Evolutionary conservation across 1,284 basidiomycete genomes (phyloP), one percentile per base, ranked within the genome.

Genomic region (Microbotryum violaceum): DNA sequence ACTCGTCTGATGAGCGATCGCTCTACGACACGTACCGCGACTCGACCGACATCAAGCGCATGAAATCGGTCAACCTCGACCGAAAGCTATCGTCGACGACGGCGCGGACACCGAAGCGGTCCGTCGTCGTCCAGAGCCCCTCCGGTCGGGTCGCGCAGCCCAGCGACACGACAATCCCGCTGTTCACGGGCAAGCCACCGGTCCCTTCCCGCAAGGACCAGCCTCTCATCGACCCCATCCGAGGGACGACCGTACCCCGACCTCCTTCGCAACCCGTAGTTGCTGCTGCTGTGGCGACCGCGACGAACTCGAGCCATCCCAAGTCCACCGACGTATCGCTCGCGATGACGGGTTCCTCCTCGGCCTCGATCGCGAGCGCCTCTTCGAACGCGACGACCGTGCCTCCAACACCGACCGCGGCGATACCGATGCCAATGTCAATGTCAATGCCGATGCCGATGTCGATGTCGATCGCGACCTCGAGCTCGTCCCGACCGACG

Each of bases 51-150:
- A 89, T 96, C 74, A 91, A 94, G 82, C 85, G 89, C 42, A 88
- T 96, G 83, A 96, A 92, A 77, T 80, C 80, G 18, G 88, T 91
- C 49, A 89, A 92, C 73, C 81, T 99, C 23, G 91, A 97, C 76
- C 87, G 96, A 61, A 97, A 97, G 76, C 79, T 93, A 55, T 79
- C 78, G 1, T 94, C 92, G 46, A 91, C 89, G 56, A 92, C 91
- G 14, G 91, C 93, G 18, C 85, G 87, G 53, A 75, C 96, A 65
- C 91, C 96, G 6, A 93, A 91, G 75, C 86, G 91, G 49, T 97
- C 93, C 21, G 97, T 90, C 4, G 87, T 99, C 46, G 87, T 98
- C 52, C 94, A 97, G 75, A 91, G 89, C 72, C 94, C 94, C n/a
- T 83, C 90, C 5, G 93, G 91, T 45, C 84, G 86, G 73, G 86